These are phyloP conservation scores for Phytopythium oedochilum DNA, from an alignment of 352 stramenopile genomes.

Conservation along the genomic window DNA sequence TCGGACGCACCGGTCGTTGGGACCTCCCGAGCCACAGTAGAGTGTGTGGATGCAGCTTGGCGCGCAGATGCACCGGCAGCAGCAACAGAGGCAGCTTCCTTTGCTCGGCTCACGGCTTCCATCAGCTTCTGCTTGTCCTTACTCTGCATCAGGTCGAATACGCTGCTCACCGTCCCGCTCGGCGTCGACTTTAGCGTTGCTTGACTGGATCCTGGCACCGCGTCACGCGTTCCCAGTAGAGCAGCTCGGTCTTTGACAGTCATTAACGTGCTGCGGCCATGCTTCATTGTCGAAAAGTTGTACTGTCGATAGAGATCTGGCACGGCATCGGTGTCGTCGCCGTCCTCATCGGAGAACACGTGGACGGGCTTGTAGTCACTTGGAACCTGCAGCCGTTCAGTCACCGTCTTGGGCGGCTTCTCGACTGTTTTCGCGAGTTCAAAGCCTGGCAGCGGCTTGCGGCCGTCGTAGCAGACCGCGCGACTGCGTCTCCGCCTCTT, in stretches of 20 bases:
- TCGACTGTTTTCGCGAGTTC: conserved; percentile 31
- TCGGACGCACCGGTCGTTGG: not conserved
- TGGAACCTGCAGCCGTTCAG: conserved; percentile 44
- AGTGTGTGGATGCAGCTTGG: not conserved
- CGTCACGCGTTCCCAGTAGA: conserved; percentile 18
- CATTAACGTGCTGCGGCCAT: conserved; percentile 24
- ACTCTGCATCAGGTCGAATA: conserved; percentile 55
- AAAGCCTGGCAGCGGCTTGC: conserved; percentile 51
- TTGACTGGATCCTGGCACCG: conserved; percentile 7
- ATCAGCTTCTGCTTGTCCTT: conserved; percentile 46
- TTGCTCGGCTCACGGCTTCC: conserved; percentile 27
- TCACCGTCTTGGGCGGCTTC: conserved; percentile 38
- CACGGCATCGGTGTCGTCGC: conserved; percentile 9
- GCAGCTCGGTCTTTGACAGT: conserved; percentile 46
- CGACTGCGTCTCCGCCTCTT: conserved; percentile 11
- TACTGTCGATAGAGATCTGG: conserved; percentile 44
- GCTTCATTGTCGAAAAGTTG: conserved; percentile 45
- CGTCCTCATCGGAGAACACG: conserved; percentile 32
- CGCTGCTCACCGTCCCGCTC: conserved; percentile 19
- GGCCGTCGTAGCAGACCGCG: conserved; percentile 53
- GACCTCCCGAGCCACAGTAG: not conserved
- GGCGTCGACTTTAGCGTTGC: not conserved
- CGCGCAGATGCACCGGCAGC: not conserved
- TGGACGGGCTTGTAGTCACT: conserved; percentile 43
- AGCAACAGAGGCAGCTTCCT: conserved; percentile 7